Evolutionary conservation across 179 eudicot genomes (phyloP).

Genomic region (Actinidia arguta): DNA sequence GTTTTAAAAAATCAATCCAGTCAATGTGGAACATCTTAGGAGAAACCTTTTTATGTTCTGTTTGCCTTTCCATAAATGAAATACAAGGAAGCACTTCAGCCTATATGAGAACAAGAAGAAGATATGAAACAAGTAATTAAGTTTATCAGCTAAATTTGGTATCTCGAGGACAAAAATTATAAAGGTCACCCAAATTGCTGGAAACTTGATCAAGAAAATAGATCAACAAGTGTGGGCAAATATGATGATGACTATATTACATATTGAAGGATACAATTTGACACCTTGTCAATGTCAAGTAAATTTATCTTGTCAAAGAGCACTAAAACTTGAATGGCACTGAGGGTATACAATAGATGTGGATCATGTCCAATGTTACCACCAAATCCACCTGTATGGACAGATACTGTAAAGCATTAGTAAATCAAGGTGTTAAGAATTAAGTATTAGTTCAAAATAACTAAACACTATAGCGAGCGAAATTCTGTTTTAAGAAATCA

Average conservation of each 20-base stretch:
- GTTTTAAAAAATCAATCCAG: neutral
- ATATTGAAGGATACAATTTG: slow-evolving; percentile 77
- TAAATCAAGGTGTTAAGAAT: neutral
- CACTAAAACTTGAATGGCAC: slow-evolving; percentile 92
- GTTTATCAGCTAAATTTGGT: neutral
- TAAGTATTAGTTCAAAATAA: neutral
- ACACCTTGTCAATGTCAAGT: slow-evolving; percentile 79
- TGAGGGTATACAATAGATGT: slow-evolving; percentile 82
- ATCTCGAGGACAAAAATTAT: neutral
- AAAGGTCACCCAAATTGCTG: neutral
- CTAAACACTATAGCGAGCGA: neutral
- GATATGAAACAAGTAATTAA: neutral
- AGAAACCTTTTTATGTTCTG: neutral
- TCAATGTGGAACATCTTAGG: neutral
- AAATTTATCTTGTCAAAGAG: slow-evolving; percentile 75
- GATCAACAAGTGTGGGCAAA: neutral
- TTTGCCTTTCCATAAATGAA: neutral
- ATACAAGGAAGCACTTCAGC: neutral
- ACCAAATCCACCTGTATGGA: slow-evolving; percentile 85
- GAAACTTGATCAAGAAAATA: neutral
- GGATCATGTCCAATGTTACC: slow-evolving; percentile 98
- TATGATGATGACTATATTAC: neutral
- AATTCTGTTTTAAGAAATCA: neutral
- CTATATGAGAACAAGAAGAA: neutral
- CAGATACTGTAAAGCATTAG: slow-evolving; percentile 8